Base-by-base conservation (phyloP, 225 moss, liverwort and hornwort species). In the Thuidium tamariscinum region DNA sequence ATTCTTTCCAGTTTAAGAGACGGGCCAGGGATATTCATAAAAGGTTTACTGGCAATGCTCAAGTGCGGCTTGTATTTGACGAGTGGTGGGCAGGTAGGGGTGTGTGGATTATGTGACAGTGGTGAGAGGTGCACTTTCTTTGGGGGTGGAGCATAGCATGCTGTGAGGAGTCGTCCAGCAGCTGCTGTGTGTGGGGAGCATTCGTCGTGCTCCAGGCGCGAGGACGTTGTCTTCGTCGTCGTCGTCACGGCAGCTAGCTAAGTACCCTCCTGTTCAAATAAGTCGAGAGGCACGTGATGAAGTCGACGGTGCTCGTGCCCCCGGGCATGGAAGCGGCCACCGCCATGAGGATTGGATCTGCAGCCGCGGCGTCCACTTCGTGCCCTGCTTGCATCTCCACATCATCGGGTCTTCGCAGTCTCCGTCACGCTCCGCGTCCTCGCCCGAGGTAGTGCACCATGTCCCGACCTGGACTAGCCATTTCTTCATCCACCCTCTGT, bases 301-400 rank as follows among this genome's bases (percentile, higher is more conserved):
- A 70, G 76, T 68, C 59, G 59, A 82, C 74, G 16, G 18, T 55
- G 57, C 75, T 54, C 3, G 75, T 86, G 44, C n/a, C 83, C 32
- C 44, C 26, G 73, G 85, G 78, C 44, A 91, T 89, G 90, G 91
- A 91, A 87, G 66, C 82, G 25, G 88, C 89, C n/a, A 90, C 80
- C 2, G 87, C 88, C 64, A 65, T 83, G 82, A 91, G 93, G 76
- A 87, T 91, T 57, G 85, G 90, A n/a, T 93, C 93, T 16, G 91
- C 93, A 18, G 85, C 90, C 30, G 85, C 93, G 29, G 87, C 91
- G 7, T 93, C 91, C 77, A 93, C 91, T 73, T 93, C 91, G 8
- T 80, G 83, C 26, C 60, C 88, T 19, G 62, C 85, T 68, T 87
- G 82, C 82, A 51, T 88, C 41, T 59, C 86, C 12, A 88, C 74